phyloP scores from a whole-genome alignment of 2,329 filamentous ascomycete genomes.

The Cladophialophora exuberans region DNA sequence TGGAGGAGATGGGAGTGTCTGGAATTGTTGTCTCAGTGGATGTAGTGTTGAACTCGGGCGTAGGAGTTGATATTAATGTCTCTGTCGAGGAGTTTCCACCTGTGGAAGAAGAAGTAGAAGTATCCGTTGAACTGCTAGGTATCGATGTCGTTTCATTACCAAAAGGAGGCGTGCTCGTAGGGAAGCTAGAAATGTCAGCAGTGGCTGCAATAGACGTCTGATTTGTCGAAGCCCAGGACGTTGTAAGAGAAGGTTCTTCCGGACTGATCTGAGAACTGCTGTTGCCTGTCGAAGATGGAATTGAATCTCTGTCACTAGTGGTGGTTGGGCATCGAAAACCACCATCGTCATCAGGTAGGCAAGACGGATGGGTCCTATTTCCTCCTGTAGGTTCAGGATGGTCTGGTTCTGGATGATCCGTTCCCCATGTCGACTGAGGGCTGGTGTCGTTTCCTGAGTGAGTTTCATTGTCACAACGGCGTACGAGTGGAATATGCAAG shows the following conservation, averaged over 20 bases:
- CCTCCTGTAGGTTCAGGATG: neutral
- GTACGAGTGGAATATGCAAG: conserved; percentile 16
- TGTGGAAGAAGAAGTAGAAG: neutral
- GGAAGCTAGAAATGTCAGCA: neutral
- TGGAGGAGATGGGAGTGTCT: neutral
- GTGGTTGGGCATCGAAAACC: conserved; percentile 8
- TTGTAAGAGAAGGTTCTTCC: conserved; percentile 4
- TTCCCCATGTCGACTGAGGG: neutral
- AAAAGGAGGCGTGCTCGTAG: neutral
- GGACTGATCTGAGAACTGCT: conserved; percentile 10
- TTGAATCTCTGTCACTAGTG: neutral
- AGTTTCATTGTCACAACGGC: conserved; percentile 25
- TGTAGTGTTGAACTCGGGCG: neutral
- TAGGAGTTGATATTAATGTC: neutral
- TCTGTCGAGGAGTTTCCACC: neutral
- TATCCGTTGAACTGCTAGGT: neutral
- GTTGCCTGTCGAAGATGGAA: neutral
- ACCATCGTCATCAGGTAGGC: conserved; percentile 1
- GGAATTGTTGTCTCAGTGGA: neutral
- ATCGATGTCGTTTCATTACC: conserved; percentile 1
- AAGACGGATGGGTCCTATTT: too few relatives aligned
- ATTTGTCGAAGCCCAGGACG: neutral
- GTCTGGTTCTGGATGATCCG: neutral
- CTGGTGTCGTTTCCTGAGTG: conserved; percentile 17
- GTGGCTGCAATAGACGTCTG: neutral